These are phyloP conservation scores for Thoreauomyces humboldtii DNA, from an alignment of 192 early-diverging fungal species.

Conservation along the genomic window DNA sequence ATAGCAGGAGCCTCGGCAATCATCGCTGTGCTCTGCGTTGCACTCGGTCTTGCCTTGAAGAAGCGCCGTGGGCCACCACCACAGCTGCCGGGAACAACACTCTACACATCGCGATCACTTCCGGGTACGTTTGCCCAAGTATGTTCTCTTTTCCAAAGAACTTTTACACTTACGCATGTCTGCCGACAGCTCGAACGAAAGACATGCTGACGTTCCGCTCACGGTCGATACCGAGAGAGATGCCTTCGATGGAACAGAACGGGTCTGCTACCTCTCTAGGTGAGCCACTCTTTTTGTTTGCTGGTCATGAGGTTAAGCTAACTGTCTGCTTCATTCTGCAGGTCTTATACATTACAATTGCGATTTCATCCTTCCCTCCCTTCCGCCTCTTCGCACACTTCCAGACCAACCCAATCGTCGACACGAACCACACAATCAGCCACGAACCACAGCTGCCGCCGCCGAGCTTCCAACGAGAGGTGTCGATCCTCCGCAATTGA, in stretches of 20 bases:
- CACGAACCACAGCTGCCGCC: background rate
- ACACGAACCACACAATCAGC: too few species aligned
- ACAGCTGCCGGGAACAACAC: too few species aligned
- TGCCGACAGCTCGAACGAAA: background rate
- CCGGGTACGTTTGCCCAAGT: too few species aligned
- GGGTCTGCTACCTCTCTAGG: too few species aligned
- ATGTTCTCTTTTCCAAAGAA: background rate
- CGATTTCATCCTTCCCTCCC: slow-evolving; percentile 21
- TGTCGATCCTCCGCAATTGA: too few species aligned
- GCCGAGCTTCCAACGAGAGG: slow-evolving; percentile 7
- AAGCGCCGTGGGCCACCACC: background rate
- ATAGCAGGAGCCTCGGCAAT: slow-evolving; percentile 13
- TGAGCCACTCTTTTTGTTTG: too few species aligned
- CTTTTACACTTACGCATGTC: background rate
- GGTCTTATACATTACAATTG: slow-evolving; percentile 29
- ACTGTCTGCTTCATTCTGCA: too few species aligned
- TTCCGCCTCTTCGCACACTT: background rate
- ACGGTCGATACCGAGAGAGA: too few species aligned
- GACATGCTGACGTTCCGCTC: background rate
- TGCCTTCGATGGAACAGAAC: too few species aligned
- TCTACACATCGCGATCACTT: too few species aligned
- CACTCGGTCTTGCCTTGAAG: background rate
- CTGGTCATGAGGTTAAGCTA: too few species aligned
- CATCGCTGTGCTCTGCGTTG: background rate
- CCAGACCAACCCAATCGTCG: background rate